Evolutionary conservation across 73 alveolate species (phyloP).

Genomic region (Breviolum minutum): DNA sequence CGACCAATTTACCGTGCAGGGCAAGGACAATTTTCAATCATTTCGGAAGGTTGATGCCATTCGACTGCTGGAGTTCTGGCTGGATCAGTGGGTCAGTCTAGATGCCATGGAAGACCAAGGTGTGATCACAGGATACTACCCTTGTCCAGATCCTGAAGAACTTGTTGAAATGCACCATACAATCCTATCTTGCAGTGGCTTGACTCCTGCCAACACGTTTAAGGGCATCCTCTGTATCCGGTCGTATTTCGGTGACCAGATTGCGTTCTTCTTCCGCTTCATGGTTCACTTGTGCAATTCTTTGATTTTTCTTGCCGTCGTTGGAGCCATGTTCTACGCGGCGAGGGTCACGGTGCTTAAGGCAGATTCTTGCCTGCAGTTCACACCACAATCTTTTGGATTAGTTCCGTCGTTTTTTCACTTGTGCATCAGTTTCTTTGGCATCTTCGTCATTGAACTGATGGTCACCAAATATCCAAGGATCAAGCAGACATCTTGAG

Average conservation of each 20-base stretch:
- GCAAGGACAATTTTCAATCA: not conserved
- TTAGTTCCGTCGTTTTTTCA: not conserved
- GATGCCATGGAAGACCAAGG: constrained; percentile 56
- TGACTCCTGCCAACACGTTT: not conserved
- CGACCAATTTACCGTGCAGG: not conserved
- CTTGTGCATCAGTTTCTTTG: not conserved
- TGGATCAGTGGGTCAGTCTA: constrained; percentile 48
- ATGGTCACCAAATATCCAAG: not conserved
- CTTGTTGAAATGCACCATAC: not conserved
- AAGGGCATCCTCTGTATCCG: constrained; percentile 1
- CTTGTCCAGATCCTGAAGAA: constrained; percentile 44
- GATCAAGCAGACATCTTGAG: not conserved
- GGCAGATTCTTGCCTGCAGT: not conserved
- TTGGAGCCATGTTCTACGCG: not conserved
- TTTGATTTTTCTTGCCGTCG: not conserved
- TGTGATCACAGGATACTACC: constrained; percentile 33
- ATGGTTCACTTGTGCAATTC: constrained; percentile 11
- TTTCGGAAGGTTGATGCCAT: constrained; percentile 53
- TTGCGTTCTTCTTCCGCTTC: constrained; percentile 32
- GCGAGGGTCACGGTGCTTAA: not conserved
- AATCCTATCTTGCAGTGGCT: not conserved
- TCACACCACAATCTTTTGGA: not conserved
- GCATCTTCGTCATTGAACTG: not conserved
- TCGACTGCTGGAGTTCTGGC: constrained; percentile 31
- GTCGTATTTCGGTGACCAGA: constrained; percentile 47